These are phyloP conservation scores for Piper betle DNA, from an alignment of 164 flowering plant genomes.

Conservation along the genomic window DNA sequence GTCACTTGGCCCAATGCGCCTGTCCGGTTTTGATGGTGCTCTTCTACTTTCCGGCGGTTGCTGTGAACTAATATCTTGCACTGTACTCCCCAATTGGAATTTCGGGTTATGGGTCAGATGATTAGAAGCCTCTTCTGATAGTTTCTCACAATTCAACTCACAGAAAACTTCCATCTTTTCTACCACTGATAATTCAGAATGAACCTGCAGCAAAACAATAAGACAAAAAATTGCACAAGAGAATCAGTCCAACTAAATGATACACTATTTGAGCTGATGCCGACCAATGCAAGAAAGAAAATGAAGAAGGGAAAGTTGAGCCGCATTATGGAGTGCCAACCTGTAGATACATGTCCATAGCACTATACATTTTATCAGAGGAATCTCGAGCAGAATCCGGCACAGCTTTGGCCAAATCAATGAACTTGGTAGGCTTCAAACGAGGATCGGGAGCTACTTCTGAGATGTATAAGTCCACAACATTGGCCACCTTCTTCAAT, in stretches of 20 bases:
- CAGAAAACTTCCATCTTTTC: conserved; percentile 49
- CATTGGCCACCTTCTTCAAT: conserved; percentile 34
- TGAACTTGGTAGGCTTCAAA: conserved; percentile 56
- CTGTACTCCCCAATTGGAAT: conserved; percentile 23
- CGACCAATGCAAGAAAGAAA: neutral
- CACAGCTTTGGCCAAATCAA: conserved; percentile 33
- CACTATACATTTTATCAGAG: conserved; percentile 46
- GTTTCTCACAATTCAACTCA: conserved; percentile 59
- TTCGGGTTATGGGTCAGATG: conserved; percentile 62
- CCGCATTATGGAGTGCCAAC: conserved; percentile 21
- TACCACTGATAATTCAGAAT: conserved; percentile 34
- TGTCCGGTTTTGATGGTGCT: conserved; percentile 23
- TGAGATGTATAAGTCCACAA: conserved; percentile 49
- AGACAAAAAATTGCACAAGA: neutral
- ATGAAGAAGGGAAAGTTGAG: neutral
- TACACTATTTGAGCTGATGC: too few relatives aligned
- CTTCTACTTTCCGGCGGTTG: conserved; percentile 15
- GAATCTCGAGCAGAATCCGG: conserved; percentile 71
- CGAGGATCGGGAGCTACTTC: conserved; percentile 73
- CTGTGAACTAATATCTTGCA: conserved; percentile 42
- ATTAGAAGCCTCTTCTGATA: conserved; percentile 54
- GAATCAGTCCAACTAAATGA: neutral
- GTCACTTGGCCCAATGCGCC: conserved; percentile 6
- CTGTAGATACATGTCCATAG: conserved; percentile 68
- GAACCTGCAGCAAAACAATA: conserved; percentile 31